These are phyloP conservation scores for Xylaria sp. DNA, from an alignment of 2,329 filamentous ascomycete genomes.

Conservation along the genomic window DNA sequence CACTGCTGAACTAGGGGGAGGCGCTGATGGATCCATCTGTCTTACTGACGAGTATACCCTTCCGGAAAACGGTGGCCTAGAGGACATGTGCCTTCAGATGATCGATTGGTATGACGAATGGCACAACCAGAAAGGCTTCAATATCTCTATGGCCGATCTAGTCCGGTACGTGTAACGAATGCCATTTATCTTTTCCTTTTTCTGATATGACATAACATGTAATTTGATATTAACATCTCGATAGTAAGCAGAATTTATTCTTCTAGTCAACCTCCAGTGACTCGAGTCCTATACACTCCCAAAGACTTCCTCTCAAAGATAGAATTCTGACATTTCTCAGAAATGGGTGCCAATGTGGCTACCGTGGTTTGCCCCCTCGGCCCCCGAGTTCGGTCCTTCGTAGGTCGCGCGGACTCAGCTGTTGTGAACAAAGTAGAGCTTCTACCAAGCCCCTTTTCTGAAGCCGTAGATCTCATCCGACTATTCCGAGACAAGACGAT, in stretches of 20 bases:
- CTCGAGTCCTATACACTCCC: not conserved
- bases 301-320: not conserved
- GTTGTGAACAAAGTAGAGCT: conserved; percentile 54
- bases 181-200: not conserved
- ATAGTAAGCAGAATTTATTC: conserved; percentile 19
- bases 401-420: conserved; percentile 61
- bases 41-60: conserved; percentile 54
- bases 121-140: conserved; percentile 49
- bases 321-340: conserved; percentile 22
- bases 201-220: not conserved
- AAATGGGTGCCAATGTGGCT: conserved; percentile 63
- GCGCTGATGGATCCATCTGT: conserved; percentile 61
- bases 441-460: conserved; percentile 57
- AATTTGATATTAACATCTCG: not conserved
- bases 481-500: conserved; percentile 67
- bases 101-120: conserved; percentile 51
- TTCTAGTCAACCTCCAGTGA: not conserved
- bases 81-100: conserved; percentile 56
- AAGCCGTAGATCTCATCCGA: conserved; percentile 60
- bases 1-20: conserved; percentile 51
- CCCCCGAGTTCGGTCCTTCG: conserved; percentile 61
- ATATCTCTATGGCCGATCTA: conserved; percentile 65
- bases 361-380: conserved; percentile 59
- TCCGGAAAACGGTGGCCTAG: conserved; percentile 60
- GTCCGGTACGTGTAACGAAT: conserved; percentile 49